Base-by-base conservation (phyloP, 2,329 filamentous ascomycete species). In the Gremmenia infestans region DNA sequence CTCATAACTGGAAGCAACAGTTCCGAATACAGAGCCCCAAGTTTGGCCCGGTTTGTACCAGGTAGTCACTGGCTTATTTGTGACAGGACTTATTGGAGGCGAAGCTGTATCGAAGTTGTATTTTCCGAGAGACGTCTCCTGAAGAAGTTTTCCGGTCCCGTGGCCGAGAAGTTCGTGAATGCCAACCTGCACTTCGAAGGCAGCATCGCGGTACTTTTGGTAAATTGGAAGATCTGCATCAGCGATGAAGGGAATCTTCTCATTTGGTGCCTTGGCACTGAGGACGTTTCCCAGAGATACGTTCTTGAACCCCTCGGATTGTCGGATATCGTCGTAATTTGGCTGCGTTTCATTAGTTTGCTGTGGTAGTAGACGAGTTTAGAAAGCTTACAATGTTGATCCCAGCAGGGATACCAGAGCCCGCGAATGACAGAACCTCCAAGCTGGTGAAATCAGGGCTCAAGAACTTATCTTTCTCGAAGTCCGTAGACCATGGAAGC, bases 21-120 rank as follows among this genome's bases (percentile, higher is more conserved):
- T 83, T 25, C 92, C 91, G 68, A 97, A 97, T 0, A 96, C 90
- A 5, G 87, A 91, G 54, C 90, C 89, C 92, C 92, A 97, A 0
- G 93, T 97, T 73, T 97, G 90, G 2, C 91, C 91, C 2, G 91
- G 91, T 73, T 94, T 96, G 77, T 97, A 97, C 86, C 88, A 97
- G 1, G 87, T 90, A 2, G 81, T 82, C 48, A 97, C 79, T 1
- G 89, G 88, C 72, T 93, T 87, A 58, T 83, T 79, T 5, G 85
- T 89, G 42, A 97, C 73, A 0, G 92, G 93, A 67, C 85, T 95
- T 51, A 90, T 75, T 0, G 93, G 93, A 7, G 89, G 91, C 68
- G 90, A 89, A 59, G 85, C 76, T 56, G 85, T 77, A 69, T 97
- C 89, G 68, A 97, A 97, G 76, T 97, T 97, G 78, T 83, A 97